These are phyloP conservation scores for Cubamyces sp. DNA, from an alignment of 768 basidiomycete species.

Conservation along the genomic window DNA sequence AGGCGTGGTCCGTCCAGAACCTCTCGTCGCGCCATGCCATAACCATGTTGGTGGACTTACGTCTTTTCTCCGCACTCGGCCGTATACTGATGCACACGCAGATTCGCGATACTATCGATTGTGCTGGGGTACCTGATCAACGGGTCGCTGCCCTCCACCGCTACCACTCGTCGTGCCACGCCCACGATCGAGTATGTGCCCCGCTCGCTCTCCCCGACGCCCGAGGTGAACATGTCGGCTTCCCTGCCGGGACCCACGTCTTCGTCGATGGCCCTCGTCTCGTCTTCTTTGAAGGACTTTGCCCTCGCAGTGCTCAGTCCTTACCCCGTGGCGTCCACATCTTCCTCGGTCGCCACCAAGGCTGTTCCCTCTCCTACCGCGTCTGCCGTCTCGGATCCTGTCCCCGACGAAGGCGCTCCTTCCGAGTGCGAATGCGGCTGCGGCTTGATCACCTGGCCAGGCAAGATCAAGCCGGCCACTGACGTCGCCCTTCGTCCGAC, in stretches of 20 bases:
- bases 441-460: constrained; percentile 35
- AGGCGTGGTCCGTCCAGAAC: constrained; percentile 42
- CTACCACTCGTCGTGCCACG: constrained; percentile 34
- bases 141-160: constrained; percentile 43
- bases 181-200: constrained; percentile 30
- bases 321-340: constrained; percentile 20
- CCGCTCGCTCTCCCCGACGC: constrained; percentile 36
- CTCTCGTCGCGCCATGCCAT: constrained; percentile 56
- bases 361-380: constrained; percentile 22
- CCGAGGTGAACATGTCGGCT: constrained; percentile 27
- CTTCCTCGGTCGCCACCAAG: constrained; percentile 21
- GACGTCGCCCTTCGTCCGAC: constrained; percentile 33
- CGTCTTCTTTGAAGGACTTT: constrained; percentile 34
- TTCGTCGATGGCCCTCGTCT: constrained; percentile 20
- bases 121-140: constrained; percentile 62
- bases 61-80: background rate
- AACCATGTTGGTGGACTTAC: constrained; percentile 57
- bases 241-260: constrained; percentile 21
- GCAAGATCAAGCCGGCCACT: constrained; percentile 28
- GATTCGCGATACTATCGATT: constrained; percentile 70
- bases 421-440: constrained; percentile 37
- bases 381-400: constrained; percentile 9
- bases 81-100: constrained; percentile 35
- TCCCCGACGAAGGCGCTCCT: constrained; percentile 13
- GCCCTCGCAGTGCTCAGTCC: constrained; percentile 43